These are phyloP conservation scores for Collybiopsis confluens DNA, from an alignment of 768 basidiomycete genomes.

Conservation along the genomic window DNA sequence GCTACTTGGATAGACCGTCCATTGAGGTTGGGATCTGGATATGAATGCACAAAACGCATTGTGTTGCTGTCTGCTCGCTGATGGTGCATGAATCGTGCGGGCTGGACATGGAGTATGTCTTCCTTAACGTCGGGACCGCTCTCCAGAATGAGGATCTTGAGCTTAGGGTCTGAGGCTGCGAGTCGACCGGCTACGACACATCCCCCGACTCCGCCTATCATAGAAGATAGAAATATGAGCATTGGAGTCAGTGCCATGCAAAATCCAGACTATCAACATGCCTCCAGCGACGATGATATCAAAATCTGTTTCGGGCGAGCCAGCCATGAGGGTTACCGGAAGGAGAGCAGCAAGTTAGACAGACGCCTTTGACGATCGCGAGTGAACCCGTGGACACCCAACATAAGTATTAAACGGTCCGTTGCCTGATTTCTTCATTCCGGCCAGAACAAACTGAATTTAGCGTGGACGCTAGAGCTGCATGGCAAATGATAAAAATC, in stretches of 20 bases:
- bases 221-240: neutral
- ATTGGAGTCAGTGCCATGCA: no score
- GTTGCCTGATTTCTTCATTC: no score
- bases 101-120: conserved; percentile 44
- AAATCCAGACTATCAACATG: neutral
- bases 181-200: conserved; percentile 58
- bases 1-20: conserved; percentile 43
- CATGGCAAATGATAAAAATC: no score
- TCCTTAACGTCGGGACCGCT: conserved; percentile 50
- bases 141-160: conserved; percentile 61
- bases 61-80: conserved; percentile 33
- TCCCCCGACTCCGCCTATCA: conserved; percentile 46
- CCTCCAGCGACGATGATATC: conserved; percentile 15
- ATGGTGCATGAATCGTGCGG: conserved; percentile 45
- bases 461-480: no score
- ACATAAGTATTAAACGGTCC: no score
- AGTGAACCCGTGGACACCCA: no score
- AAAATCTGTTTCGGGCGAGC: neutral
- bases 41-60: conserved; percentile 41
- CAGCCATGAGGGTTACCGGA: neutral
- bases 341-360: no score
- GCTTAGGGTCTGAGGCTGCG: conserved; percentile 42
- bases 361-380: no score
- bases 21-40: conserved; percentile 33
- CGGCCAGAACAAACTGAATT: no score